Evolutionary conservation across 495 filamentous ascomycete species (phyloP).

Genomic region (Hypoxylon fuscum): DNA sequence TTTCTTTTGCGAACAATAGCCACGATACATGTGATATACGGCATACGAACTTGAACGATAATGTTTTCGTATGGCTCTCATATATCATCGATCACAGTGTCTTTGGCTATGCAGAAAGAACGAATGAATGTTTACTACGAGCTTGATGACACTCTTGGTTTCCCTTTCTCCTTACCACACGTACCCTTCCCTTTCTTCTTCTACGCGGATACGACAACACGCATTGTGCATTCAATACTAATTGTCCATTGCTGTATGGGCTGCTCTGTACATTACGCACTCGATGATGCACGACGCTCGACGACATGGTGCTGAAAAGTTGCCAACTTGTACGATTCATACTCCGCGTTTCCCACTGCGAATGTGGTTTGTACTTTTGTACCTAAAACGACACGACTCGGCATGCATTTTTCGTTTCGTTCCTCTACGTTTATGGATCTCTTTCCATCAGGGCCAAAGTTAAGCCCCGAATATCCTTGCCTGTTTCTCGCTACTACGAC

Average conservation of each 20-base stretch:
- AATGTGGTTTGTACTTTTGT: slow-evolving; percentile 35
- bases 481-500: too few relatives aligned
- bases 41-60: slow-evolving; percentile 40
- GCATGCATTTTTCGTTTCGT: slow-evolving; percentile 38
- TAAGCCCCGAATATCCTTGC: background rate
- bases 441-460: slow-evolving; percentile 8
- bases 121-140: slow-evolving; percentile 45
- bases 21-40: slow-evolving; percentile 46
- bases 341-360: slow-evolving; percentile 12
- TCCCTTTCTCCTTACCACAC: slow-evolving; percentile 24
- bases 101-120: slow-evolving; percentile 34
- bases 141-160: slow-evolving; percentile 43
- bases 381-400: slow-evolving; percentile 32
- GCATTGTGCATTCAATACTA: slow-evolving; percentile 21
- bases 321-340: slow-evolving; percentile 13
- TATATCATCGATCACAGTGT: slow-evolving; percentile 30
- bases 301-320: slow-evolving; percentile 17
- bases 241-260: slow-evolving; percentile 27
- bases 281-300: slow-evolving; percentile 32
- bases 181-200: slow-evolving; percentile 26
- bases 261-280: slow-evolving; percentile 43
- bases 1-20: slow-evolving; percentile 11
- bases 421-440: slow-evolving; percentile 18
- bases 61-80: slow-evolving; percentile 32
- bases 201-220: slow-evolving; percentile 20